Base-by-base conservation (phyloP, 768 basidiomycete genomes). In the Mycena galericulata region DNA sequence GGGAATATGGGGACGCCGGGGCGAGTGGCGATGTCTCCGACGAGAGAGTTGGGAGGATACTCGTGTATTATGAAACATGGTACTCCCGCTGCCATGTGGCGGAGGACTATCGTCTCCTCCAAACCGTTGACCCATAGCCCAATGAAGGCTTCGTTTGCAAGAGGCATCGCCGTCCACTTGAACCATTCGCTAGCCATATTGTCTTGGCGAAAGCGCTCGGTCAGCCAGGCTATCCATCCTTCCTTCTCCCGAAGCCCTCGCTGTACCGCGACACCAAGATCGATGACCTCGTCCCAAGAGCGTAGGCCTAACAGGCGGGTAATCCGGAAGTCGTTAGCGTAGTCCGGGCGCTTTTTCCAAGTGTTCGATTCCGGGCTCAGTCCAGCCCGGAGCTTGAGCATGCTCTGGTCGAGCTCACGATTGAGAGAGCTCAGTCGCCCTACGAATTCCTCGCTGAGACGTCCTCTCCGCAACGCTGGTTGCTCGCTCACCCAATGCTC, bases 1-100 rank as follows among this genome's bases (percentile, higher is more conserved):
- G 9, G 2, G 24, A 8, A 20, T 7, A 24, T 24, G 22, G n/a
- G 45, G 45, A 24, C 6, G 45, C 5, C 9, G 20, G 20, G 17
- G 41, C 17, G 17, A 43, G 5, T 6, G 8, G 17, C 41, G 38
- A 17, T 38, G 38, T n/a, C 41, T 6, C 45, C n/a, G 45, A 14
- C 14, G 34, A 36, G 8, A 36, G 34, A 6, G 34, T 36, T 14
- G 14, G 6, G 34, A 6, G 45, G n/a, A 14, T 10, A 56, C 15
- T 56, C 38, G 54, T 56, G 36, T 2, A 56, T 38, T 4, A 56
- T 27, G 29, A 56, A 56, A n/a, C 54, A 56, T 15, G 54, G 54
- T 10, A 56, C 38, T 1, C 36, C 1, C 2, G 54, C 36, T 1
- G 38, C 14, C 24, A 56, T 4, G 36, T 22, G 41, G 17, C 26